These are phyloP conservation scores for Astragalus membranaceus DNA, from an alignment of 306 rosid genomes.

Conservation along the genomic window DNA sequence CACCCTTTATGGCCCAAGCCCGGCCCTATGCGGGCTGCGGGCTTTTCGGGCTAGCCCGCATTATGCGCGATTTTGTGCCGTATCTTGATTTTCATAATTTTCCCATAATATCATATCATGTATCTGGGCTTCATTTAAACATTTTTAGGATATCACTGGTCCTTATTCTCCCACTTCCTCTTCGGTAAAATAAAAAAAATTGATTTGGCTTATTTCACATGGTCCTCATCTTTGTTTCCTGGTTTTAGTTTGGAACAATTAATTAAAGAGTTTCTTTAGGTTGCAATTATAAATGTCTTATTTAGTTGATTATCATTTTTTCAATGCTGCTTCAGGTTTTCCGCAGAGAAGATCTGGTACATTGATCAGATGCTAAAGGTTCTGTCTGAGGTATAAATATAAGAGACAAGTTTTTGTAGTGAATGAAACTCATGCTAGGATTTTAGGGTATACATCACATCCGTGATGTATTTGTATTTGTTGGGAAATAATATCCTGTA, in stretches of 20 bases:
- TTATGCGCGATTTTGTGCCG: no score
- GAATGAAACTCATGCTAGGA: not conserved
- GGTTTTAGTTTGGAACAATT: not conserved
- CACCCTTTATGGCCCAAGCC: no score
- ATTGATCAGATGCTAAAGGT: slow-evolving; percentile 98
- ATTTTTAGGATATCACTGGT: not conserved
- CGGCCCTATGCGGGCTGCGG: no score
- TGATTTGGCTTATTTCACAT: not conserved
- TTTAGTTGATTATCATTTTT: slow-evolving; percentile 26
- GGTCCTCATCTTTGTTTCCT: slow-evolving; percentile 1
- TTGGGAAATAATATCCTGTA: not conserved
- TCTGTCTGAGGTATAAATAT: slow-evolving; percentile 87
- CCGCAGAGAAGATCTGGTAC: slow-evolving; percentile 98
- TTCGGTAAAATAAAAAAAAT: slow-evolving; percentile 11
- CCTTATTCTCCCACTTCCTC: slow-evolving; percentile 5
- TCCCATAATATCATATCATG: no score
- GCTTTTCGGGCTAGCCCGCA: no score
- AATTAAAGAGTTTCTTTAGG: slow-evolving; percentile 10
- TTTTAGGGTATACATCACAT: not conserved
- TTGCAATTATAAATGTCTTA: not conserved
- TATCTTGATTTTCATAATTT: no score
- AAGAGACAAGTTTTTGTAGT: slow-evolving; percentile 17
- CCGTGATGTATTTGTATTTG: slow-evolving; percentile 1
- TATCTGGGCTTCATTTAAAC: not conserved
- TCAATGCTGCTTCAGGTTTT: slow-evolving; percentile 62